These are phyloP conservation scores for Ceratocystis huliohia DNA, from an alignment of 2,329 filamentous ascomycete genomes.

Conservation along the genomic window DNA sequence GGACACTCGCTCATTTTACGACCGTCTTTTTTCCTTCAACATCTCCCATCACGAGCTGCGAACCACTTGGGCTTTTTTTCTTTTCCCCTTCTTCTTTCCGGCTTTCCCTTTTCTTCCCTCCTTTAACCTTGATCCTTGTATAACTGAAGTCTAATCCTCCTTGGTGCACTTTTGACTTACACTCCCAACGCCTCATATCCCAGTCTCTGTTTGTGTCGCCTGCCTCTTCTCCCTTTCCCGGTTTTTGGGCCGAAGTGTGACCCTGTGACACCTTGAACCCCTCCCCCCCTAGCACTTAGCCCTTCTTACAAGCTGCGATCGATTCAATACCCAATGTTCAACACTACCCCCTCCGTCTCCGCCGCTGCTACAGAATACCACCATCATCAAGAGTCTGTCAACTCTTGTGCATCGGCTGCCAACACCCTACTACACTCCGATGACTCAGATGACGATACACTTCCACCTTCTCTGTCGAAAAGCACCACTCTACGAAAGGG, in stretches of 20 bases:
- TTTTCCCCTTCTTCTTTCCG: background rate
- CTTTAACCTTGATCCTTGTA: conserved; percentile 5
- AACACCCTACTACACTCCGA: background rate
- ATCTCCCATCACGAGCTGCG: background rate
- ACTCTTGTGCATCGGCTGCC: background rate
- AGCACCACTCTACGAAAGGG: background rate
- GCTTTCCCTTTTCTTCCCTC: background rate
- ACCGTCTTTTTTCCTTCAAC: background rate
- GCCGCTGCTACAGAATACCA: background rate
- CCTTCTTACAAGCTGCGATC: background rate
- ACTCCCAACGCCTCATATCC: conserved; percentile 3
- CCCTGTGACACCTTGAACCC: conserved; percentile 2
- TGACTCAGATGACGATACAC: background rate
- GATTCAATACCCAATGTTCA: background rate
- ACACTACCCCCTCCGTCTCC: background rate
- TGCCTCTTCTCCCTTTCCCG: background rate
- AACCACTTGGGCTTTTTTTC: too few species aligned
- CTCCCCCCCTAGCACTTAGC: background rate
- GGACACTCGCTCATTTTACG: background rate
- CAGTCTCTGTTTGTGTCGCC: background rate
- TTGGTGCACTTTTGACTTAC: conserved; percentile 8
- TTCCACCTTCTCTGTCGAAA: background rate
- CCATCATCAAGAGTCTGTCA: background rate
- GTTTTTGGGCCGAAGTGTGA: background rate
- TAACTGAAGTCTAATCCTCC: background rate